Evolutionary conservation across 2,329 filamentous ascomycete species (phyloP).

Genomic region (Microcera coccophila): DNA sequence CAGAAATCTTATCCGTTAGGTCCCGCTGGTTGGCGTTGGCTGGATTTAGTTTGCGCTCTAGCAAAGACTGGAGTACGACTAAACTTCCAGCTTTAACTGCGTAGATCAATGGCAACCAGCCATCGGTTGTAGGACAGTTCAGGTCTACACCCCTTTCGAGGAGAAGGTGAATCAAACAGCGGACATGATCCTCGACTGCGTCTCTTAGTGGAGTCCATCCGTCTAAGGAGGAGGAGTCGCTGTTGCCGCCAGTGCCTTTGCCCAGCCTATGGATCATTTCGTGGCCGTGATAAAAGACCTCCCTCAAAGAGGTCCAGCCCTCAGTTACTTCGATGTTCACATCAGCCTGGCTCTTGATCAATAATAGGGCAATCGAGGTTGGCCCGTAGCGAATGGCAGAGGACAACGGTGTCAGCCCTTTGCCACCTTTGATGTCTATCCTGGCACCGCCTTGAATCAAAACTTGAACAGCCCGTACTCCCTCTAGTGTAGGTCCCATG

Average conservation of each 20-base stretch:
- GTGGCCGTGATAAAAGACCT: neutral
- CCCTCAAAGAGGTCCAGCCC: neutral
- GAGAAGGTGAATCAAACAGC: no score
- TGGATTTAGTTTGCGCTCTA: neutral
- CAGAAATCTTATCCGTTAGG: neutral
- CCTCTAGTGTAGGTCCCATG: neutral
- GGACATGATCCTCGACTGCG: neutral
- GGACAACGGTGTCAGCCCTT: neutral
- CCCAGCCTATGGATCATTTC: neutral
- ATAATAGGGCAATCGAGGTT: neutral
- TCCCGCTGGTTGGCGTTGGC: neutral
- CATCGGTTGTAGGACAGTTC: no score
- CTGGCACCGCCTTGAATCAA: neutral
- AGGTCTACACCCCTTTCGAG: no score
- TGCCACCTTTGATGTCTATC: neutral
- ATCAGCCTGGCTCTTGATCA: neutral
- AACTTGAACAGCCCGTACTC: neutral
- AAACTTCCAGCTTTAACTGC: no score
- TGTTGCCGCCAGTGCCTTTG: neutral
- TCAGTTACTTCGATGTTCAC: neutral
- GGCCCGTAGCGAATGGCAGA: neutral
- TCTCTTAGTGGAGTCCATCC: neutral
- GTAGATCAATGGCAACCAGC: no score
- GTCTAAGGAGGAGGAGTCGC: neutral
- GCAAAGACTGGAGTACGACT: neutral